Conservation (phyloP, 176 grass and related monocot species). For the Bothriochloa decipiens region DNA sequence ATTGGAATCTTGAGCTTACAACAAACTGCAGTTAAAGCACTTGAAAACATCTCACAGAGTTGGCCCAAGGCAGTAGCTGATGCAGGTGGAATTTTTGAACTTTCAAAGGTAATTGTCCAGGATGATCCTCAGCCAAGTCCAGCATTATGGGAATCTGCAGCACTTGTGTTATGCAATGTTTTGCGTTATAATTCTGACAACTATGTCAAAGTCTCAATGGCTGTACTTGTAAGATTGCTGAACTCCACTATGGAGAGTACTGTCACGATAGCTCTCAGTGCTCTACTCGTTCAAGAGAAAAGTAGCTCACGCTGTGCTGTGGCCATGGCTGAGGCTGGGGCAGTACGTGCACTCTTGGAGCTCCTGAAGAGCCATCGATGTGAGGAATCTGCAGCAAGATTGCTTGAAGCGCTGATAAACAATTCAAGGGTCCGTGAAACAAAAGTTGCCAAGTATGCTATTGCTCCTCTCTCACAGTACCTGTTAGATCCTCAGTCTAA, state of each 20-base stretch:
- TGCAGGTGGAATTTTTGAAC: conserved; percentile 93
- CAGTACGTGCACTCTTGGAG: conserved; percentile 80
- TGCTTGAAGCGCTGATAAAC: conserved; percentile 96
- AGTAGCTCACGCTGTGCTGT: conserved; percentile 74
- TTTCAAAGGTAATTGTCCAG: conserved; percentile 97
- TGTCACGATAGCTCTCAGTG: conserved; percentile 86
- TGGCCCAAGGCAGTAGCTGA: conserved; percentile 97
- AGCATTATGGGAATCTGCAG: conserved; percentile 92
- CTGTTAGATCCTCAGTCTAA: conserved; percentile 86
- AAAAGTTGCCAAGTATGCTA: conserved; percentile 86
- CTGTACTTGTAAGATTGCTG: conserved; percentile 89
- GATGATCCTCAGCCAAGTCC: conserved; percentile 87
- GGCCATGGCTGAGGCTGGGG: conserved; percentile 89
- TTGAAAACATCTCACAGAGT: conserved; percentile 89
- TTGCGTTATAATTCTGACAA: conserved; percentile 84
- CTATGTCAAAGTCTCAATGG: conserved; percentile 89
- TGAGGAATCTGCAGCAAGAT: conserved; percentile 85
- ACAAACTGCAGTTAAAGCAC: conserved; percentile 93
- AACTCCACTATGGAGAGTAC: conserved; percentile 77
- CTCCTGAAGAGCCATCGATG: conserved; percentile 84
- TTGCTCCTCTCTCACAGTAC: conserved; percentile 88
- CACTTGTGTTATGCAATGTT: conserved; percentile 96
- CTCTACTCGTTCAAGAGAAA: conserved; percentile 96
- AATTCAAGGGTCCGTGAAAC: conserved; percentile 85
- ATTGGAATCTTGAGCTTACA: conserved; percentile 93